Evolutionary conservation across 768 basidiomycete genomes (phyloP).

Genomic region (Amanita muscaria): DNA sequence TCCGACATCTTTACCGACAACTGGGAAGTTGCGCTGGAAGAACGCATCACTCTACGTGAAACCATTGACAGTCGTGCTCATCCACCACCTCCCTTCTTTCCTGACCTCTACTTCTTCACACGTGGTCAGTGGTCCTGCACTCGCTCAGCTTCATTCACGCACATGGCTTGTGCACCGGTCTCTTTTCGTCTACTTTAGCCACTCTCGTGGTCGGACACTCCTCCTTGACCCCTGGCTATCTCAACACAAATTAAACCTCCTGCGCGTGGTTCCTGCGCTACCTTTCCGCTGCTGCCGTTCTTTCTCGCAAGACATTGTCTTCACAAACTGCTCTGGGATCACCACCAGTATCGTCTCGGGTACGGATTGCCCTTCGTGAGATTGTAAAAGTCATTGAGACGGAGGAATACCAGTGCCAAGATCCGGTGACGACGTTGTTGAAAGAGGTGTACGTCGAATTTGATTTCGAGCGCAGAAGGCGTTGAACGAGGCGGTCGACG

Average conservation of each 20-base stretch:
- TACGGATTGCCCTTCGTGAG: conserved; percentile 83
- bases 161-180: conserved; percentile 99
- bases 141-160: conserved; percentile 84
- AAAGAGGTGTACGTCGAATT: conserved; percentile 93
- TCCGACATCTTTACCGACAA: too few relatives aligned
- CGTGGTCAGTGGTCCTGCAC: conserved; percentile 49
- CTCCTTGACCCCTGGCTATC: conserved; percentile 91
- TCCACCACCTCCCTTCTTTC: not conserved
- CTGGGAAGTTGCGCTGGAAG: conserved; percentile 92
- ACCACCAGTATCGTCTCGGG: conserved; percentile 50
- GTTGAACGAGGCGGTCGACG: conserved; percentile 66
- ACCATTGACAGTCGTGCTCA: conserved; percentile 69
- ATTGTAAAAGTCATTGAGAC: conserved; percentile 90
- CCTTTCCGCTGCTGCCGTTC: conserved; percentile 86
- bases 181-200: conserved; percentile 97
- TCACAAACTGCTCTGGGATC: conserved; percentile 29
- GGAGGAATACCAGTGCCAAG: conserved; percentile 89
- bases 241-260: conserved; percentile 96
- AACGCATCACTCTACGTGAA: conserved; percentile 92
- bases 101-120: conserved; percentile 16
- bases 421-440: conserved; percentile 89
- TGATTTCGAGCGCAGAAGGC: conserved; percentile 90
- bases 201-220: conserved; percentile 82
- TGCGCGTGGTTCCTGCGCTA: conserved; percentile 94
- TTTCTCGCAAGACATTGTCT: conserved; percentile 76